Conservation (phyloP, 306 rosid genomes). For the Dicorynia guianensis region DNA sequence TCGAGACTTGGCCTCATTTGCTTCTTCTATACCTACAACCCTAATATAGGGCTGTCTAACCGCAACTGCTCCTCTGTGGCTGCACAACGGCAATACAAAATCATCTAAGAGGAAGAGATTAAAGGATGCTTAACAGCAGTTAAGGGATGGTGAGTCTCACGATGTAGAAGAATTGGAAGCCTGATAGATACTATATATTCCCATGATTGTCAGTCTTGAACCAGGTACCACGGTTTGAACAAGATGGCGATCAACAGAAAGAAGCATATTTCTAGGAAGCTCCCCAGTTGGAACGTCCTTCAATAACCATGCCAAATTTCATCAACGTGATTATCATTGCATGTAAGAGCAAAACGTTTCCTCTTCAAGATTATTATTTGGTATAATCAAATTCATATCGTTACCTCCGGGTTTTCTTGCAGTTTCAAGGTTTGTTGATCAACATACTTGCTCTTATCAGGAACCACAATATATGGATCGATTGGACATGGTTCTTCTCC, state of each 20-base stretch:
- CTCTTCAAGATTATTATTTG: not conserved
- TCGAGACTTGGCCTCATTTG: slow-evolving; percentile 74
- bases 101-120: not conserved
- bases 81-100: slow-evolving; percentile 47
- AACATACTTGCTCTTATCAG: slow-evolving; percentile 91
- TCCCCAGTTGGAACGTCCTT: slow-evolving; percentile 99
- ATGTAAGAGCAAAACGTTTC: not conserved
- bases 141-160: slow-evolving; percentile 52
- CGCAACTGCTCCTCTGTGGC: slow-evolving; percentile 97
- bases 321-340: slow-evolving; percentile 23
- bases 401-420: slow-evolving; percentile 98
- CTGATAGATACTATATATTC: slow-evolving; percentile 92
- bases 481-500: slow-evolving; percentile 98
- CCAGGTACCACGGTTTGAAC: slow-evolving; percentile 98
- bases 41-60: slow-evolving; percentile 94
- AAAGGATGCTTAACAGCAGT: slow-evolving; percentile 14
- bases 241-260: slow-evolving; percentile 94
- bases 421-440: slow-evolving; percentile 96
- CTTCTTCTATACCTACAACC: slow-evolving; percentile 92
- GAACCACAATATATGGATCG: slow-evolving; percentile 97
- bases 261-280: slow-evolving; percentile 96
- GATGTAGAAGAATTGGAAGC: slow-evolving; percentile 80
- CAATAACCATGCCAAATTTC: slow-evolving; percentile 43
- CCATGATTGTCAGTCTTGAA: slow-evolving; percentile 91
- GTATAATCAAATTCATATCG: not conserved